Conservation (phyloP, 2,329 filamentous ascomycete genomes). For the Alternaria conjuncta region DNA sequence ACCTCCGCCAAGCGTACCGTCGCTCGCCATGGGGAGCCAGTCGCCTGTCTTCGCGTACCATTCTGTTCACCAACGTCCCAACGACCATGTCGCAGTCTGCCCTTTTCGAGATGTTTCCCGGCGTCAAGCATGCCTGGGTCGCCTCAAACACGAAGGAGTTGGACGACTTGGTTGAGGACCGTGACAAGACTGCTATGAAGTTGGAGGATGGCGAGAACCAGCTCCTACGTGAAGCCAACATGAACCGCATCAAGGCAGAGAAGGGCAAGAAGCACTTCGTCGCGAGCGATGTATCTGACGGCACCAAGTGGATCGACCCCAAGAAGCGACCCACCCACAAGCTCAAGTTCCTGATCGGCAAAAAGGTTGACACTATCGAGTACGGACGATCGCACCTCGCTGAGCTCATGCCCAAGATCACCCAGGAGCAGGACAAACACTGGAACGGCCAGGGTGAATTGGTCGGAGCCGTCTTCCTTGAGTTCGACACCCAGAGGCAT, state of each 20-base stretch:
- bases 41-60: conserved; percentile 55
- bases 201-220: conserved; percentile 55
- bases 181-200: conserved; percentile 51
- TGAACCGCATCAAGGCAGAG: conserved; percentile 69
- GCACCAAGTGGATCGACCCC: conserved; percentile 50
- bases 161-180: conserved; percentile 52
- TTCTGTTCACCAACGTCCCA: conserved; percentile 57
- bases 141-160: conserved; percentile 55
- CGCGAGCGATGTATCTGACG: conserved; percentile 50
- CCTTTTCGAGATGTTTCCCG: conserved; percentile 49
- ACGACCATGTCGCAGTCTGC: conserved; percentile 48
- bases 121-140: conserved; percentile 55
- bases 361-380: conserved; percentile 74
- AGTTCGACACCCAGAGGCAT: conserved; percentile 80
- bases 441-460: conserved; percentile 70
- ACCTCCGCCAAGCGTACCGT: conserved; percentile 57
- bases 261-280: conserved; percentile 57
- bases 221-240: conserved; percentile 62
- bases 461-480: conserved; percentile 82
- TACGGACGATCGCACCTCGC: conserved; percentile 79
- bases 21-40: conserved; percentile 53
- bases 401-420: conserved; percentile 73
- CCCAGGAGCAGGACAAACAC: conserved; percentile 70
- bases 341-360: conserved; percentile 51
- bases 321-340: conserved; percentile 51